Evolutionary conservation across 257 asterid genomes (phyloP), one percentile per base, ranked within the genome.

Genomic region (Nemophila menziesii): DNA sequence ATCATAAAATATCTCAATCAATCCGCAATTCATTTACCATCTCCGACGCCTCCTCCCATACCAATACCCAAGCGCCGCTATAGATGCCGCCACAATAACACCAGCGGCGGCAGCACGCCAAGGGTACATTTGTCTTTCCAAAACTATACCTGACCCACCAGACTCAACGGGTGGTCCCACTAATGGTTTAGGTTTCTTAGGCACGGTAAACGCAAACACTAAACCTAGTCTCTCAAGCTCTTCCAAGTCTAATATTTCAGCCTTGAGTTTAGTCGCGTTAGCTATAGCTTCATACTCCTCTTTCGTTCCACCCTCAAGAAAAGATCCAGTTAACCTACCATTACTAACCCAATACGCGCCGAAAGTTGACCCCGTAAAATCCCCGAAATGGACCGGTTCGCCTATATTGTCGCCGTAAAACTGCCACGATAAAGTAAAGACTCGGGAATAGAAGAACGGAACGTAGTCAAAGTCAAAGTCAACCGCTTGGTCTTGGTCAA

Each of bases 71-170:
- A 85, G 73, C 15, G 77, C 93, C 3, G 93, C 92, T 29, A 85
- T 61, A 0, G 93, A 73, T 16, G 92, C 93, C 49, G 93, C 96
- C 39, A 80, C 44, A 20, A 69, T 20, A 26, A 78, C 92, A 5
- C 96, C 93, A n/a, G 80, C 82, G 8, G 87, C 52, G 4, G 93
- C 92, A 4, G 93, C 92, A 26, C 78, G 92, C 92, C 87, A 85
- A 2, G 47, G 71, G 43, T 71, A 48, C 19, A 78, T 4, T 5
- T 85, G 73, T 50, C 71, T 80, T 57, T 75, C 71, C 17, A 58
- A 1, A 2, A 44, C 58, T 4, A 71, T 29, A 46, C 55, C 16
- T 7, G 77, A 50, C 38, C 39, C 52, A 33, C 56, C 55, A 26
- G 39, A 57, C 37, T 21, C 55, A 39, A 23, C 52, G 39, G 51